Base-by-base conservation (phyloP, 2,329 filamentous ascomycete species). In the Paracamarosporium sp. region DNA sequence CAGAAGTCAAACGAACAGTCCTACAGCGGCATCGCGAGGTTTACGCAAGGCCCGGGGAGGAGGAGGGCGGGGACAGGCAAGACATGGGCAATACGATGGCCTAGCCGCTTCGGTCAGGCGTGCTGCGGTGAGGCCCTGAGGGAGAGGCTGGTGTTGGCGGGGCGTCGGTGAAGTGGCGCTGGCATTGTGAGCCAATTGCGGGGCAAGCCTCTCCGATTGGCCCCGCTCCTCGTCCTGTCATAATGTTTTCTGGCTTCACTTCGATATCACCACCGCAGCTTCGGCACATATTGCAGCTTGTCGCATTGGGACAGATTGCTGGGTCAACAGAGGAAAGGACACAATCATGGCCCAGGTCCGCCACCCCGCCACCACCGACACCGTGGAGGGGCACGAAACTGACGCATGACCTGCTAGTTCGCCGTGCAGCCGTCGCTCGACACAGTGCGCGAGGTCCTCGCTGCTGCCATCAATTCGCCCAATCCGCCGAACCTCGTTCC, bases 401-500 rank as follows among this genome's bases (percentile, higher is more conserved):
- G 67, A 74, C 64, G 64, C 67, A 70, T 68, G 67, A 67, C 68
- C 50, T 31, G 47, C 44, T 56, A 82, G 79, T 71, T 79, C 59
- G 73, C 72, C 58, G 75, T 88, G 62, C 82, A 86, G 72, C 88
- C 88, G 50, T 86, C 87, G 22, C 77, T 90, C 48, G 84, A 88
- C 64, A 82, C 83, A 24, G 81, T 89, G 53, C 81, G 79, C 63
- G 80, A 85, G 53, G 80, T 89, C 45, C 75, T 90, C 63, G 75
- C 80, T 44, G 78, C 81, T 53, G 81, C 83, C 22, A 78, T 78
- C 67, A 76, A 79, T 25, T 80, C 83, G 36, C 73, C 82, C 53
- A 85, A 85, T 64, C 80, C 87, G 56, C 89, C 90, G 3, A 97
- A 95, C 69, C 85, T 96, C 61, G 86, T 97, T 8, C 92, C 93